Conservation (phyloP, 495 filamentous ascomycete species). For the Annulohypoxylon moriforme region DNA sequence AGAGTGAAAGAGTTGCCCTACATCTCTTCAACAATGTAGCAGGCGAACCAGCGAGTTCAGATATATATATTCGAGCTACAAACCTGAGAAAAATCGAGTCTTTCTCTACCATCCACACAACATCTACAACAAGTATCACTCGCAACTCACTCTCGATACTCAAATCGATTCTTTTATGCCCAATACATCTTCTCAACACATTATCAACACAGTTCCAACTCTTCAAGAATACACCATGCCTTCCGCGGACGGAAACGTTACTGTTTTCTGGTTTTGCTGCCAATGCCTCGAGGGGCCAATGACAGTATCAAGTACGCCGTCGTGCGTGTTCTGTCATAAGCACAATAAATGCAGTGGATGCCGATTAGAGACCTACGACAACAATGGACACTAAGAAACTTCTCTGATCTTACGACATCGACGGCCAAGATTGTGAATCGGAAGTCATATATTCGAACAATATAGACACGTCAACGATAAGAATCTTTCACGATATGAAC, state of each 20-base stretch:
- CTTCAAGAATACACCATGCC: neutral
- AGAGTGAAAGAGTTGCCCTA: neutral
- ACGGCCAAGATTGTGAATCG: too few species aligned
- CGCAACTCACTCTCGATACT: neutral
- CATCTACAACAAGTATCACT: too few species aligned
- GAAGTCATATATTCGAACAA: too few species aligned
- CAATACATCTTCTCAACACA: neutral
- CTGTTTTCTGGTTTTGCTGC: slow-evolving; percentile 8
- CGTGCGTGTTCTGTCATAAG: neutral
- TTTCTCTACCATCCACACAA: neutral
- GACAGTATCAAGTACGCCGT: neutral
- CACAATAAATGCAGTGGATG: neutral
- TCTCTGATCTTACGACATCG: neutral
- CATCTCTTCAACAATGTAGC: neutral
- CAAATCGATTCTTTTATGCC: neutral
- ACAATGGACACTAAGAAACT: neutral
- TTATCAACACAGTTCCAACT: neutral
- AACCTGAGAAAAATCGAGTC: neutral
- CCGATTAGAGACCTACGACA: neutral
- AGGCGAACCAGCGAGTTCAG: neutral
- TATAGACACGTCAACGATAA: too few species aligned
- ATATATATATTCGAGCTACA: neutral
- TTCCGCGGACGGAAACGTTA: neutral
- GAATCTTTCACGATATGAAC: too few species aligned
- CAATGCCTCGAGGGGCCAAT: neutral